Conservation (phyloP, 345 rosid genomes). For the Triadica sebifera region DNA sequence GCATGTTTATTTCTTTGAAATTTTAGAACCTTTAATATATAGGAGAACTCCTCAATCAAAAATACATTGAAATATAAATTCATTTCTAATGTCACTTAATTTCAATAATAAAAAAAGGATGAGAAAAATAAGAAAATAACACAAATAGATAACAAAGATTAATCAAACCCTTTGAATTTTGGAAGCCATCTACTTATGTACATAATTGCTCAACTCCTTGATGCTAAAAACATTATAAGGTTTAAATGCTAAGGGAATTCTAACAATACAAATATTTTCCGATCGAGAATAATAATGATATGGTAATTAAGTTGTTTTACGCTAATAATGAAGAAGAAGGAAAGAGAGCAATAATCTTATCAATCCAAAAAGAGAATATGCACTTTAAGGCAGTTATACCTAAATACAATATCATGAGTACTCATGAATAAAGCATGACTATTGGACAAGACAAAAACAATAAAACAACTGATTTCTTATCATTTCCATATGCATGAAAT, state of each 20-base stretch:
- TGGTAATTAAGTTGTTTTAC: neutral
- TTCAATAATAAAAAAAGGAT: neutral
- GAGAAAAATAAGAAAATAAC: neutral
- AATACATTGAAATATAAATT: neutral
- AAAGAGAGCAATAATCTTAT: neutral
- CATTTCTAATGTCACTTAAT: neutral
- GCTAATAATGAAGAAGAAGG: neutral
- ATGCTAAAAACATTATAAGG: too few species aligned
- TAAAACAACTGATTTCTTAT: neutral
- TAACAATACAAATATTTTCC: too few species aligned
- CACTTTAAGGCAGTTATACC: constrained; percentile 22
- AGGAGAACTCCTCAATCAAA: neutral
- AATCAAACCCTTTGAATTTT: neutral
- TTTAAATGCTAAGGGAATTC: too few species aligned
- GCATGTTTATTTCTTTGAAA: too few species aligned
- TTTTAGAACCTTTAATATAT: neutral
- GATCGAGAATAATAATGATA: too few species aligned
- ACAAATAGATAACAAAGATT: too few species aligned
- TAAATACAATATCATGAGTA: neutral
- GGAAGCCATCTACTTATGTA: too few species aligned
- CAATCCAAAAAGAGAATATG: neutral
- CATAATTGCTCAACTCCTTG: too few species aligned
- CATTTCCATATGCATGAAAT: neutral
- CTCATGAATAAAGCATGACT: constrained; percentile 26
- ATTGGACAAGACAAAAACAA: constrained; percentile 8